phyloP scores from a whole-genome alignment of 1,139 yeast species.

The Nakaseomyces delphensis region DNA sequence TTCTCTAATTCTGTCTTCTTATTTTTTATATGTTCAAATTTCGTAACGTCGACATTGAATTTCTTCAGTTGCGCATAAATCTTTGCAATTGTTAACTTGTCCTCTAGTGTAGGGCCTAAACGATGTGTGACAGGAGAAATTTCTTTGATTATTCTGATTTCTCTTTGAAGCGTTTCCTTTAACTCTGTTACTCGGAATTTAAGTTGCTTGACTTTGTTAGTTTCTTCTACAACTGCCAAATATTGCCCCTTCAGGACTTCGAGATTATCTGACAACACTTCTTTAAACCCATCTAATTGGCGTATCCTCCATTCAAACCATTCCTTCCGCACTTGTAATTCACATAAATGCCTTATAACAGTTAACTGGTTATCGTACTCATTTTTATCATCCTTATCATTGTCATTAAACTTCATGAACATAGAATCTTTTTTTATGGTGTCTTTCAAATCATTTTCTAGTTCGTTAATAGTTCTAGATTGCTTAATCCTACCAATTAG shows the following conservation, averaged over 20 bases:
- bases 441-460: not conserved
- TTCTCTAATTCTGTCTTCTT: slow-evolving; percentile 1
- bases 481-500: slow-evolving; percentile 42
- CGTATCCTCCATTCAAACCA: slow-evolving; percentile 31
- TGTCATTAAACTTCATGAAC: slow-evolving; percentile 2
- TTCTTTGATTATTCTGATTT: slow-evolving; percentile 41
- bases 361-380: slow-evolving; percentile 7
- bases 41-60: slow-evolving; percentile 3
- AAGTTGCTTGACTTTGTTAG: slow-evolving; percentile 35
- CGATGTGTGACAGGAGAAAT: slow-evolving; percentile 40
- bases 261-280: slow-evolving; percentile 40
- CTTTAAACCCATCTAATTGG: slow-evolving; percentile 26
- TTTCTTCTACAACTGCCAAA: slow-evolving; percentile 26
- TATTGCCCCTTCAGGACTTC: slow-evolving; percentile 42
- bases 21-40: not conserved
- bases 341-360: slow-evolving; percentile 11
- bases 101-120: slow-evolving; percentile 27
- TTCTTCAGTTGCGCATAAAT: slow-evolving; percentile 23
- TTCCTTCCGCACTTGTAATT: slow-evolving; percentile 25
- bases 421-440: not conserved
- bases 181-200: slow-evolving; percentile 39
- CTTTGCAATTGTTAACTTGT: slow-evolving; percentile 27
- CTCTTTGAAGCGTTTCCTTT: slow-evolving; percentile 42
- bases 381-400: slow-evolving; percentile 7
- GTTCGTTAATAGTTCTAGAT: slow-evolving; percentile 32